These are phyloP conservation scores for Acer negundo DNA, from an alignment of 345 rosid species.

Conservation along the genomic window DNA sequence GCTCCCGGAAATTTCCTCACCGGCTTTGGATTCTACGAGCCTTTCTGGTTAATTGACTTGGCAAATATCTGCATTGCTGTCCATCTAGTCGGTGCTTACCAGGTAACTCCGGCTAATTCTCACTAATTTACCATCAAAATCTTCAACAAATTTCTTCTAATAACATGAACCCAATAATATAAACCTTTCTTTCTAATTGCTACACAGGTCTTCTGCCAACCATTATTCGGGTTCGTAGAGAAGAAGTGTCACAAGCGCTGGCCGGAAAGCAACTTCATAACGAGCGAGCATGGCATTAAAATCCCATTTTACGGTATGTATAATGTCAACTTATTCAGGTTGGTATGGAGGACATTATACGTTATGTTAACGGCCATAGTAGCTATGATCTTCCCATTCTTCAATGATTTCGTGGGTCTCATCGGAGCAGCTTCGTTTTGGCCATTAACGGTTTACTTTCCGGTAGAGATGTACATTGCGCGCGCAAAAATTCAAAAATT, in stretches of 20 bases:
- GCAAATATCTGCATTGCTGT: conserved; percentile 83
- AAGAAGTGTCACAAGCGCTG: conserved; percentile 40
- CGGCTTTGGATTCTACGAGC: conserved; percentile 86
- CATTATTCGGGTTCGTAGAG: conserved; percentile 69
- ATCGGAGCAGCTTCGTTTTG: conserved; percentile 79
- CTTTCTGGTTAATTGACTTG: conserved; percentile 80
- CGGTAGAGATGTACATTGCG: conserved; percentile 80
- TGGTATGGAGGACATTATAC: conserved; percentile 74
- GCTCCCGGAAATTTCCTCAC: conserved; percentile 93
- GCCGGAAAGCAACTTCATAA: conserved; percentile 69
- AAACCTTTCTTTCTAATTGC: too few relatives aligned
- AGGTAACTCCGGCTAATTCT: conserved; percentile 38
- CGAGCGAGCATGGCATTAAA: conserved; percentile 35
- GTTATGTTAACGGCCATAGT: conserved; percentile 60
- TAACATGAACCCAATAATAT: too few relatives aligned
- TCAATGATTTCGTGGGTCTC: conserved; percentile 80
- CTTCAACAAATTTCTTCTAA: too few relatives aligned
- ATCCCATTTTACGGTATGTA: conserved; percentile 48
- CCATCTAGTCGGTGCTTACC: conserved; percentile 87
- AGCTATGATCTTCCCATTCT: conserved; percentile 91
- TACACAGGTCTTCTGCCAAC: conserved; percentile 73
- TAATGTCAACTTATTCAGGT: conserved; percentile 55
- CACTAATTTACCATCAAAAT: too few relatives aligned
- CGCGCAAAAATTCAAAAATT: conserved; percentile 47
- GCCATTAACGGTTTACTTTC: conserved; percentile 89